Base-by-base conservation (phyloP, 2,329 filamentous ascomycete species). In the Cladosporium sp. region DNA sequence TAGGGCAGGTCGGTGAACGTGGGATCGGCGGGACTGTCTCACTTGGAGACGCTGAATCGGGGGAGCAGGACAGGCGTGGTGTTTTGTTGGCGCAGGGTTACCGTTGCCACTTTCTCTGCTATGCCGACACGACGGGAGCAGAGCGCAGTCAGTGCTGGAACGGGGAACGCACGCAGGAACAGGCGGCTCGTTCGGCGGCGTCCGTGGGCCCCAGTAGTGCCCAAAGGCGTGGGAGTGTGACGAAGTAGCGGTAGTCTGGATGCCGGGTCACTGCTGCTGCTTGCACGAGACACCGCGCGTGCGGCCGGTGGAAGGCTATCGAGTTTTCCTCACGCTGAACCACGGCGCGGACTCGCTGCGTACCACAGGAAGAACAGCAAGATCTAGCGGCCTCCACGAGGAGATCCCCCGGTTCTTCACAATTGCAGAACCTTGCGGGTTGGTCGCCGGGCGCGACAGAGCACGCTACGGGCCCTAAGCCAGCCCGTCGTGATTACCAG, bases 81-180 rank as follows among this genome's bases (percentile, higher is more conserved):
- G 24, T 17, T 25, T 17, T 49, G 47, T 20, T 49, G 28, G 28
- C 19, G 47, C 45, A 49, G 47, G 17, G n/a, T 19, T 17, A 49
- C 28, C 47, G 24, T 36, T 49, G 47, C 28, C 28, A 34, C 20
- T 39, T 39, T 39, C 32, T 19, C 39, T 44, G 24, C 28, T 44
- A 5, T 45, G 25, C 39, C 17, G 19, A 25, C 12, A 24, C 15
- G 17, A 19, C 51, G 36, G 25, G 45, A 13, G 45, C 42, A 32
- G 25, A 10, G 12, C 20, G 51, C 37, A 45, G 39, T 54, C 51
- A 36, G 51, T 54, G 51, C 51, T 7, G 37, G 6, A 12, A 39
- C 36, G 51, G 51, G 50, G 37, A 44, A 32, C 36, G 50, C 48
- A 51, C 48, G 48, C 48, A 51, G 48, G 48, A 51, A 39, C 34